phyloP scores from a whole-genome alignment of 495 filamentous ascomycete genomes.

The Wilcoxina mikolae region DNA sequence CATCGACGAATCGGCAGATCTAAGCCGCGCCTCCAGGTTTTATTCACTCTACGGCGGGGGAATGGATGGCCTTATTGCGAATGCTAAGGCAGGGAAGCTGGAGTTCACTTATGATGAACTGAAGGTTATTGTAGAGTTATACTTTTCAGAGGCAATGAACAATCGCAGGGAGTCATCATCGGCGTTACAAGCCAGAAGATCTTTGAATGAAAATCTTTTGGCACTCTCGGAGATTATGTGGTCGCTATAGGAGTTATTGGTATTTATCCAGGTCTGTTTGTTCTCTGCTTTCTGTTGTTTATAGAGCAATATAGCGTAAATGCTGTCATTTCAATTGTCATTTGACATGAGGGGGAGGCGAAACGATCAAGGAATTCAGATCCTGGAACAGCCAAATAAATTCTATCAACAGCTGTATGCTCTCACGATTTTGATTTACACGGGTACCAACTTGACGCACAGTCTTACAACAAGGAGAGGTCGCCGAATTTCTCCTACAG shows the following conservation, averaged over 20 bases:
- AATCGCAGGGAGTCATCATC: conserved; percentile 26
- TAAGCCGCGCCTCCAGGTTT: conserved; percentile 57
- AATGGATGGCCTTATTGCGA: conserved; percentile 37
- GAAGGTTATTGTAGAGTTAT: conserved; percentile 68
- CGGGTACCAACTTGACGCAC: background rate
- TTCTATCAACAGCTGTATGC: conserved; percentile 1
- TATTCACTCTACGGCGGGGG: conserved; percentile 69
- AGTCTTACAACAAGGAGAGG: conserved; percentile 65
- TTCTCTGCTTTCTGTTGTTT: background rate
- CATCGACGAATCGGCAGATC: conserved; percentile 56
- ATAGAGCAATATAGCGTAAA: background rate
- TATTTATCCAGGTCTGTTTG: background rate
- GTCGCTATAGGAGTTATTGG: conserved; percentile 5
- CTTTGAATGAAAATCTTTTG: conserved; percentile 23
- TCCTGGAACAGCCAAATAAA: background rate
- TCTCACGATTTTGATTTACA: background rate
- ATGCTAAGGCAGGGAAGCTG: conserved; percentile 30
- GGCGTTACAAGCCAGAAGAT: conserved; percentile 23
- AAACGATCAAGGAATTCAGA: no score
- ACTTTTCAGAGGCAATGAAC: conserved; percentile 52
- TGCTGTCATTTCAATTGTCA: background rate
- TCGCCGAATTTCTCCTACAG: conserved; percentile 94
- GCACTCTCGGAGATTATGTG: conserved; percentile 28
- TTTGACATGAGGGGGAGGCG: no score
- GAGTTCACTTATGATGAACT: conserved; percentile 70